Evolutionary conservation across 177 flowering plant genomes (phyloP).

Genomic region (Tripterygium wilfordii): DNA sequence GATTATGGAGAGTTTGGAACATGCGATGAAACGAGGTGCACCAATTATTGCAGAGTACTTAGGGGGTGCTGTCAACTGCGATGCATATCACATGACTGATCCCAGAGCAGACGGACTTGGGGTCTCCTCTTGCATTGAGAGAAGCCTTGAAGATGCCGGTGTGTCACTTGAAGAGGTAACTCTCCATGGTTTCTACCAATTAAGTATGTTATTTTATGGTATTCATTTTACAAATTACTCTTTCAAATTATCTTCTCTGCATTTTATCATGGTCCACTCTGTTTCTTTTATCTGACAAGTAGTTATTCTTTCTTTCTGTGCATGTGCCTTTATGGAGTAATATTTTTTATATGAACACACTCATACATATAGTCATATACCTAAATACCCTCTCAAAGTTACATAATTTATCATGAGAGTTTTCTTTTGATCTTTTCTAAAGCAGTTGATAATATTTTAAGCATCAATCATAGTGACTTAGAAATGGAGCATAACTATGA

Average conservation of each 20-base stretch:
- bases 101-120: conserved; percentile 97
- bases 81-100: conserved; percentile 97
- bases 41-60: conserved; percentile 85
- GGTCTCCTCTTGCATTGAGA: conserved; percentile 84
- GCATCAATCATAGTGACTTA: too few species aligned
- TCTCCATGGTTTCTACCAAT: not conserved
- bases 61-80: conserved; percentile 90
- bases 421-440: too few species aligned
- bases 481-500: too few species aligned
- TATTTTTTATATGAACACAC: not conserved
- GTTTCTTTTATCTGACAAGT: too few species aligned
- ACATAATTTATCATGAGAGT: too few species aligned
- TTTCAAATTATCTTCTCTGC: too few species aligned
- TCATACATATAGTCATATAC: too few species aligned
- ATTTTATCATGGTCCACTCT: too few species aligned
- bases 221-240: not conserved
- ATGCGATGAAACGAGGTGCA: conserved; percentile 93
- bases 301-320: not conserved
- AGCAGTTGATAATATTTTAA: too few species aligned
- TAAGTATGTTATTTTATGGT: not conserved
- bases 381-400: too few species aligned
- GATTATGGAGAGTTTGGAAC: conserved; percentile 97
- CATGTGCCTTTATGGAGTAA: not conserved
- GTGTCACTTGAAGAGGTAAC: conserved; percentile 90
- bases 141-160: conserved; percentile 83